Base-by-base conservation (phyloP, 1,284 basidiomycete genomes). In the Apiotrichum montevideense region DNA sequence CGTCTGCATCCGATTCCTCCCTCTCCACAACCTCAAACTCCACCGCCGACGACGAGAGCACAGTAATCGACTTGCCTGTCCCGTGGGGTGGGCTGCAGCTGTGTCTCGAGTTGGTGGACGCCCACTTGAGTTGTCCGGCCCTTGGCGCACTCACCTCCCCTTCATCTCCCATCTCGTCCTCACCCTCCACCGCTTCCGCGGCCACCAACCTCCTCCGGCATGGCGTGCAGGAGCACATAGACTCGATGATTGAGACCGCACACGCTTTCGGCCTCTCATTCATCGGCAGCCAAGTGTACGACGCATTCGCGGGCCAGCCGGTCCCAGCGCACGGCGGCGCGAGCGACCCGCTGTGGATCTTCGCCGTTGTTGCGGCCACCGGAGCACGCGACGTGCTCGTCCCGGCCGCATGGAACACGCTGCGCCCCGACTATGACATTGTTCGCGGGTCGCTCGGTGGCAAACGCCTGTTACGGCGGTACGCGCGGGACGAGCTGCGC, bases 301-400 rank as follows among this genome's bases (percentile, higher is more conserved):
- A 29, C 14, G 37, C 47, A 15, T 49, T 49, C 29, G 47, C 47
- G 4, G 47, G 47, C 37, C 15, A 49, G 37, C 47, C 47, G 3
- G 47, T 49, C 6, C 47, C 47, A 8, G 7, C 35, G 5, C n/a
- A 32, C 8, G 47, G 47, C 21, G 47, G 47, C 10, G 35, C 35
- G 21, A 39, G 35, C 4, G 47, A 49, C 47, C 47, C 47, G 35
- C 35, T 49, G 37, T 49, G 47, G 47, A 49, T 49, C 15, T 49
- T 49, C 32, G 47, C 47, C 4, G 47, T 49, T 9, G 47, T 49
- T 1, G 47, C 47, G 1, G 7, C 47, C 15, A 49, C 35, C 2
- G 37, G 47, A 8, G 35, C 35, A 6, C 37, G 15, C 15, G 47
- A 49, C 15, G 47, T 49, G 13, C 35, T 49, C 15, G 10, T 49